Base-by-base conservation (phyloP, 148 eudicot species). In the Persicaria tinctoria region DNA sequence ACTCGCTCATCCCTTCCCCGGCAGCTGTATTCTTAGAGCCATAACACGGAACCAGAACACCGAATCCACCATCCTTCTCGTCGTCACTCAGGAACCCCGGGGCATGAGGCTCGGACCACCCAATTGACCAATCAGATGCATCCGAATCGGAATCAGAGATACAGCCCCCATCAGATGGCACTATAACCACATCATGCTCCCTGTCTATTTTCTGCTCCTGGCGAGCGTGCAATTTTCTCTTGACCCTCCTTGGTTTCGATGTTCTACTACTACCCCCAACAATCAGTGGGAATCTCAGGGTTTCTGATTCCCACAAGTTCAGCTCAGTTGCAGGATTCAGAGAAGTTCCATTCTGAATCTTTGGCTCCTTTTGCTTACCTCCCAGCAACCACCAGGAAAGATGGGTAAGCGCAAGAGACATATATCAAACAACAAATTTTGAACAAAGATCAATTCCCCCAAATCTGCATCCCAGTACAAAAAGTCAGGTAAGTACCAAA, bases 91-190 rank as follows among this genome's bases (percentile, higher is more conserved):
- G 82, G 86, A 94, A 94, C 82, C 83, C 96, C 72, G 95, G 85
- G 69, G 90, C 93, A 75, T 90, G 97, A 0, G 96, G 96, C 78
- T 94, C 98, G 74, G 89, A 75, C 98, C 98, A 94, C 80, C 97
- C 98, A 45, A 94, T 87, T 1, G 98, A 91, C 97, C 98, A 94
- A 84, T 94, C 98, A 13, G 98, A 91, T 75, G 90, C 97, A 75
- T 89, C 97, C 59, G 98, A 91, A 78, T 91, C 97, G 0, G 98
- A 91, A 66, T 86, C 98, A 2, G 98, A 93, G 48, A 93, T 81
- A 72, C 91, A 73, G 71, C 89, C 88, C 70, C 98, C 98, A 81
- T 94, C 93, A 16, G 88, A 86, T 81, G 97, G 97, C 44, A 94
- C 98, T 73, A 94, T 70, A 8, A 94, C 96, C 12, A 82, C 82